These are phyloP conservation scores for Penicillium desertorum DNA, from an alignment of 495 filamentous ascomycete genomes.

Conservation along the genomic window DNA sequence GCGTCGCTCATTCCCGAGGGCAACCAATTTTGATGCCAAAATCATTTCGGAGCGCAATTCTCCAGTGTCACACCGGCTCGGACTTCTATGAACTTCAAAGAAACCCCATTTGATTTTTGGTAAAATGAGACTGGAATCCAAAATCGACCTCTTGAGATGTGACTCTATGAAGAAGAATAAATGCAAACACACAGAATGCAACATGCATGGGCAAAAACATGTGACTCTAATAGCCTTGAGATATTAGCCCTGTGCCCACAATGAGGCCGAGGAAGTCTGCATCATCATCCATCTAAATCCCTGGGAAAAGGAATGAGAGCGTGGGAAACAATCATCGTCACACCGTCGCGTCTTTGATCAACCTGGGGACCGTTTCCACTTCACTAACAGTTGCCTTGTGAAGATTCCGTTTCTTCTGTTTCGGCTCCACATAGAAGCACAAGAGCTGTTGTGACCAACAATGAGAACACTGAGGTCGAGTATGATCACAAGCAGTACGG, in stretches of 20 bases:
- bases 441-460: conserved; percentile 40
- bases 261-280: not conserved
- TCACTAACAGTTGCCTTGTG: not conserved
- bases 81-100: not conserved
- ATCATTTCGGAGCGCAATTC: conserved; percentile 1
- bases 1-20: not conserved
- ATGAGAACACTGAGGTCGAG: conserved; percentile 36
- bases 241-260: too few relatives aligned
- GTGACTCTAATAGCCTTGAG: not conserved
- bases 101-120: not conserved
- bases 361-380: not conserved
- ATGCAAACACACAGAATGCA: not conserved
- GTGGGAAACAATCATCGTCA: not conserved
- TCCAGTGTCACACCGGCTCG: not conserved
- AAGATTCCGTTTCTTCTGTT: not conserved
- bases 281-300: not conserved
- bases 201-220: not conserved
- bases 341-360: not conserved
- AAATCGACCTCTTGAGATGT: not conserved
- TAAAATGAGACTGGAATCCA: not conserved
- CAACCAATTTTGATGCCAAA: not conserved
- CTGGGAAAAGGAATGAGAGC: not conserved
- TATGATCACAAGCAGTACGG: conserved; percentile 35
- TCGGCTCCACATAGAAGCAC: conserved; percentile 39
- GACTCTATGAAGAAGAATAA: not conserved